A percentile compares a stretch with the other conserved stretches of the same genome.
Evolutionary conservation across 78 protist species (phyloP).

Genomic region (Tieghemostelium lacteum): DNA sequence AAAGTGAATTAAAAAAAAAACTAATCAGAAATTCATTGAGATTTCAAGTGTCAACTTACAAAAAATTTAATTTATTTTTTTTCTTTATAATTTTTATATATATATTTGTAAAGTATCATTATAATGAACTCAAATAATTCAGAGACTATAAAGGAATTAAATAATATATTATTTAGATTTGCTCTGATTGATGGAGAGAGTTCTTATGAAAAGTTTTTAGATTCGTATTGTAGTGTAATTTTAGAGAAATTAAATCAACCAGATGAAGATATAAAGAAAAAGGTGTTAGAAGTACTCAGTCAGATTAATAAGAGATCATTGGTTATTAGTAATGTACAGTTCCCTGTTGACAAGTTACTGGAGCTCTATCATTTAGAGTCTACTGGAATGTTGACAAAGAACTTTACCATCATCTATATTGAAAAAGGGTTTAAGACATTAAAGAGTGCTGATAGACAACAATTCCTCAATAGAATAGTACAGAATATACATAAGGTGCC

Average conservation of each 20-base stretch:
- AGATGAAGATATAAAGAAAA: constrained; percentile 33
- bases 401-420: constrained; percentile 65
- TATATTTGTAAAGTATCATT: neutral
- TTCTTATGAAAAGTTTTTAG: constrained; percentile 32
- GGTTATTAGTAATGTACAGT: constrained; percentile 15
- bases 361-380: neutral
- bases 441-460: neutral
- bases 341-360: constrained; percentile 37
- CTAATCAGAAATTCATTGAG: too few relatives aligned
- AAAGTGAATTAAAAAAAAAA: too few relatives aligned
- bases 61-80: too few relatives aligned
- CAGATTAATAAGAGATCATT: constrained; percentile 37
- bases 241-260: neutral
- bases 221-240: neutral
- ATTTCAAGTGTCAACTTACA: too few relatives aligned
- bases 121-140: neutral
- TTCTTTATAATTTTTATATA: too few relatives aligned
- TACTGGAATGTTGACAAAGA: constrained; percentile 2
- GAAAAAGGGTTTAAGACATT: constrained; percentile 60
- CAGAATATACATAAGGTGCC: neutral
- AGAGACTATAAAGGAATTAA: constrained; percentile 31
- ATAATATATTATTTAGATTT: constrained; percentile 64
- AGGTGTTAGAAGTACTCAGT: constrained; percentile 75
- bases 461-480: constrained; percentile 8
- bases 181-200: constrained; percentile 46